These are phyloP conservation scores for Monosporascus sp. DNA, from an alignment of 2,329 filamentous ascomycete species.

Conservation along the genomic window DNA sequence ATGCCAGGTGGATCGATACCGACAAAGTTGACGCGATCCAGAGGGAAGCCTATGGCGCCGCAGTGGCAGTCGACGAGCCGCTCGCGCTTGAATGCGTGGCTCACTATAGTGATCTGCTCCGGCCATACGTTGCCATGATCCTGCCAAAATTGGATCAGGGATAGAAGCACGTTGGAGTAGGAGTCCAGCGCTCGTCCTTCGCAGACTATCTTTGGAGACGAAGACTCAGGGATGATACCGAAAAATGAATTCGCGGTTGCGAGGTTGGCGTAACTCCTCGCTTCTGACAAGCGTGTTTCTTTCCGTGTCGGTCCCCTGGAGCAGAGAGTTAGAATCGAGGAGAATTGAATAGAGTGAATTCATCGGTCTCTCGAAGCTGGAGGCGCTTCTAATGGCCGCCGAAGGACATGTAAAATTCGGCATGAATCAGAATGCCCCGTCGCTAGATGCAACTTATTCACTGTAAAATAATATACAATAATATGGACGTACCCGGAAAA, in stretches of 20 bases:
- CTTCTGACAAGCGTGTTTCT: conserved; percentile 53
- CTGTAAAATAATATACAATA: conserved; percentile 1
- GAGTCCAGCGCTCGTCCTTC: conserved; percentile 78
- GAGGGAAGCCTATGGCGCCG: conserved; percentile 51
- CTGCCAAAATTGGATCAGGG: conserved; percentile 52
- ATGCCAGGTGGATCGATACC: conserved; percentile 60
- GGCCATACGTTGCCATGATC: conserved; percentile 50
- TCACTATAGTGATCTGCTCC: conserved; percentile 53
- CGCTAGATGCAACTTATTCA: neutral
- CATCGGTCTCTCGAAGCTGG: no score
- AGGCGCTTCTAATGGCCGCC: no score
- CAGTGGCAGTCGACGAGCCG: conserved; percentile 62
- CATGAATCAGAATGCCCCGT: no score
- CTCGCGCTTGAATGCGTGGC: conserved; percentile 62
- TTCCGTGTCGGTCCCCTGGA: conserved; percentile 57
- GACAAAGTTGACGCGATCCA: conserved; percentile 42
- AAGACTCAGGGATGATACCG: conserved; percentile 24
- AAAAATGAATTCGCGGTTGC: conserved; percentile 43
- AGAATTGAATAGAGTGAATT: neutral
- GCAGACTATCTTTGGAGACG: conserved; percentile 37
- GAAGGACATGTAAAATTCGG: no score
- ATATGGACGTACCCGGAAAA: conserved; percentile 61
- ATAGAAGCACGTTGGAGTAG: conserved; percentile 79
- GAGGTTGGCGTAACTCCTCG: conserved; percentile 55
- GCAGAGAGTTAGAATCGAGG: neutral